phyloP scores from a whole-genome alignment of 2,329 filamentous ascomycete species.

The Penicillium sp. region DNA sequence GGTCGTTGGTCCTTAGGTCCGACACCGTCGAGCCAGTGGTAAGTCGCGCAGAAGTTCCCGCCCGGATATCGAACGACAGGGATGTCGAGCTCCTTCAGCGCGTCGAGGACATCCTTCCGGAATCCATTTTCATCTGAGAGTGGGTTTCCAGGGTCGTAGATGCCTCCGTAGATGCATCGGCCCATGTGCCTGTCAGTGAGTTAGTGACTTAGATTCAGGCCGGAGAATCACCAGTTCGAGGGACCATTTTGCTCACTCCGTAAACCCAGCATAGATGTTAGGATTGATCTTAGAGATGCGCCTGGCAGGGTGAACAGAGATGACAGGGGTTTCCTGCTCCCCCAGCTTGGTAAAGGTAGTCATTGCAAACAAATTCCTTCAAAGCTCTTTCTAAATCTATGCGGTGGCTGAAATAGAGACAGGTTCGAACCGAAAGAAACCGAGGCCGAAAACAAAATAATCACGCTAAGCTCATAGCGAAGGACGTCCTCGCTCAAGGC shows the following conservation, averaged over 20 bases:
- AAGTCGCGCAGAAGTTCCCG: conserved; percentile 81
- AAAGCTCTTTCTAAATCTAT: background rate
- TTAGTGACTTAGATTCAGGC: conserved; percentile 12
- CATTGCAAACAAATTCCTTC: conserved; percentile 49
- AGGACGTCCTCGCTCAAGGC: background rate
- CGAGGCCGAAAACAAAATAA: background rate
- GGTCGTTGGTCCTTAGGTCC: conserved; percentile 70
- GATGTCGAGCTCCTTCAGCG: conserved; percentile 69
- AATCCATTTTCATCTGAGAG: conserved; percentile 74
- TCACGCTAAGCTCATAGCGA: background rate
- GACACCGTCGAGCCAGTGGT: conserved; percentile 81
- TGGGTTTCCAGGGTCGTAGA: conserved; percentile 73
- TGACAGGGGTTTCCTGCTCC: conserved; percentile 60
- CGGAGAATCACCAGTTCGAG: background rate
- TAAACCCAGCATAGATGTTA: conserved; percentile 81
- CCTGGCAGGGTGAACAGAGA: conserved; percentile 64
- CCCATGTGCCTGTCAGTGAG: conserved; percentile 69
- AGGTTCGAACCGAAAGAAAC: background rate
- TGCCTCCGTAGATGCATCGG: conserved; percentile 81
- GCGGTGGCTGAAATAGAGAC: background rate
- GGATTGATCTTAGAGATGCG: conserved; percentile 72
- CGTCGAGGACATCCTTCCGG: conserved; percentile 73
- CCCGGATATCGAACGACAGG: conserved; percentile 80
- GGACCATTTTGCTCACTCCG: conserved; percentile 58
- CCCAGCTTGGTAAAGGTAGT: conserved; percentile 69